Evolutionary conservation across 139 green algal species (phyloP), one percentile per base, ranked within the genome.

Genomic region (Closterium sp.): DNA sequence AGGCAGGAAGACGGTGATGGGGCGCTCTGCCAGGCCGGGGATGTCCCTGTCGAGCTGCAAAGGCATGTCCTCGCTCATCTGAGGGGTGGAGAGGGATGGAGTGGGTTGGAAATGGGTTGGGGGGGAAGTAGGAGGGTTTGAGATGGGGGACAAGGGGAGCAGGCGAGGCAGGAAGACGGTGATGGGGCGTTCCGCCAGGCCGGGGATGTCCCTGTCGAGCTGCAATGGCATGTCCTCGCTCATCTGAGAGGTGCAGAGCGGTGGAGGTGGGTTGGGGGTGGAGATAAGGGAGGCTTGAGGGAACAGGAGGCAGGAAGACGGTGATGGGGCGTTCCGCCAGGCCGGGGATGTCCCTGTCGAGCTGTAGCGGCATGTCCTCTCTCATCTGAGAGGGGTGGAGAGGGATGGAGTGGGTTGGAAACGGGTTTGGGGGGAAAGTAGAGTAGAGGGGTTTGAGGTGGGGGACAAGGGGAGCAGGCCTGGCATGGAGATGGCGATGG

Each of bases 31-130:
- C 31, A 96, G 85, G 27, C 90, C 88, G 31, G 92, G 21, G 13
- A 95, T 84, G 73, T 95, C 70, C 31, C n/a, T 88, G 30, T 98
- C 96, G 88, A 99, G 91, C 92, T 97, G 90, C 70, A 91, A 88
- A 11, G 96, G 96, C 27, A 94, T 86, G 19, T 98, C 97, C 94
- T 98, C 97, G 50, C 92, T 96, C 45, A 97, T 94, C 95, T 97
- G 94, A 24, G 21, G 31, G 17, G 50, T 21, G 85, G 9, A n/a
- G 85, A 19, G 85, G 22, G 29, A 10, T 19, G 29, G 21, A 9
- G 38, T 45, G 2, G 4, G 38, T 45, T 45, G 38, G 4, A 9
- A 6, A 45, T 45, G 38, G 38, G 38, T 45, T 45, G 85, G 10
- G 85, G 85, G 9, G 0, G 10, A 73, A 73, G 50, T 4, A 27